Evolutionary conservation across 371 early-diverging fungal species (phyloP).

Genomic region (Mucor indicus): DNA sequence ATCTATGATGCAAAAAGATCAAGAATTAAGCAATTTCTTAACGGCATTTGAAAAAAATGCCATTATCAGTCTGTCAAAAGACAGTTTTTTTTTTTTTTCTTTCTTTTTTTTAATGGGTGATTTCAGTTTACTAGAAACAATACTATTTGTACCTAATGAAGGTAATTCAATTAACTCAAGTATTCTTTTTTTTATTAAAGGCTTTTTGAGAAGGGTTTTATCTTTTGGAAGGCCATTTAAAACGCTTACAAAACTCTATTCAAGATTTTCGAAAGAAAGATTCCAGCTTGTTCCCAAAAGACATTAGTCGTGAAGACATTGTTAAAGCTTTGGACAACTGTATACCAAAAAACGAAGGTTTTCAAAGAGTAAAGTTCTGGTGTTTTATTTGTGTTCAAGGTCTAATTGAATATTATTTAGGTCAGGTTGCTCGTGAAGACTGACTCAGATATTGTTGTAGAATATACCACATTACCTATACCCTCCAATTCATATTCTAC

Average conservation of each 20-base stretch:
- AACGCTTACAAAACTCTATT: slow-evolving; percentile 1
- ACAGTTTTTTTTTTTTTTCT: not conserved
- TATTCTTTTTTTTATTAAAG: not conserved
- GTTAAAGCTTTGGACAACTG: slow-evolving; percentile 16
- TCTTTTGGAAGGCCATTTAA: slow-evolving; percentile 4
- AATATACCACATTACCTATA: slow-evolving; percentile 32
- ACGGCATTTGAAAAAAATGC: too few relatives aligned
- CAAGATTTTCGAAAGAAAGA: slow-evolving; percentile 10
- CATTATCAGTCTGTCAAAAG: too few relatives aligned
- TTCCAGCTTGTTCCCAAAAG: slow-evolving; percentile 14
- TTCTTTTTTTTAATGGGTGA: slow-evolving; percentile 9
- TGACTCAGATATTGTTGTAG: slow-evolving; percentile 32
- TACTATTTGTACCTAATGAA: slow-evolving; percentile 45
- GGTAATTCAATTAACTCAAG: slow-evolving; percentile 16
- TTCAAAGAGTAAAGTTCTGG: slow-evolving; percentile 32
- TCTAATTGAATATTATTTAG: slow-evolving; percentile 16
- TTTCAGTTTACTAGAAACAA: slow-evolving; percentile 51
- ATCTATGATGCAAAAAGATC: too few relatives aligned
- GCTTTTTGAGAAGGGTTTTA: slow-evolving; percentile 9
- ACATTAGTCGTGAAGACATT: slow-evolving; percentile 36
- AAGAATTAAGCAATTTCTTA: too few relatives aligned
- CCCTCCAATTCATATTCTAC: slow-evolving; percentile 2
- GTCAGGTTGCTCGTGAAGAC: slow-evolving; percentile 46
- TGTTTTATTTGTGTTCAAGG: not conserved
- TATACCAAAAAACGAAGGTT: slow-evolving; percentile 23